Conservation (phyloP, 768 basidiomycete species). For the Suillus luteus region DNA sequence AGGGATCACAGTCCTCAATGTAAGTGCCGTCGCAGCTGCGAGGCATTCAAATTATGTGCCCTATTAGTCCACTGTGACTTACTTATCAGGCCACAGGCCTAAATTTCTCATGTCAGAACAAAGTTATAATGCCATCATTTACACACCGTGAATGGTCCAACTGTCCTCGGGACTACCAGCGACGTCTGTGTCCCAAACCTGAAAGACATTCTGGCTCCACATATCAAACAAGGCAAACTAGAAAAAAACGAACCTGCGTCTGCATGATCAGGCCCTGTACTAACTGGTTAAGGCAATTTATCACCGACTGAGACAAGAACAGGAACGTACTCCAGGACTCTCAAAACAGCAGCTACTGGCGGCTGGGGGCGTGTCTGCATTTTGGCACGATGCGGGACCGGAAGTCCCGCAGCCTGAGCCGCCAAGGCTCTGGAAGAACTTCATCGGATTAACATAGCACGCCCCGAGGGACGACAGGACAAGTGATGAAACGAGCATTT, state of each 20-base stretch:
- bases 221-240: not conserved
- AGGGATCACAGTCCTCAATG: slow-evolving; percentile 39
- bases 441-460: slow-evolving; percentile 23
- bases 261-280: slow-evolving; percentile 64
- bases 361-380: slow-evolving; percentile 38
- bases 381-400: slow-evolving; percentile 56
- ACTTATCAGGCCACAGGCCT: slow-evolving; percentile 74
- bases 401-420: slow-evolving; percentile 56
- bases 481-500: slow-evolving; percentile 13
- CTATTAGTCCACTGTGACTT: slow-evolving; percentile 19
- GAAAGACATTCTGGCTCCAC: slow-evolving; percentile 2
- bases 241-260: slow-evolving; percentile 45
- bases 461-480: slow-evolving; percentile 25
- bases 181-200: slow-evolving; percentile 77
- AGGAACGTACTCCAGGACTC: slow-evolving; percentile 54
- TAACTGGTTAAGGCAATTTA: slow-evolving; percentile 7
- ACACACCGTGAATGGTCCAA: slow-evolving; percentile 75
- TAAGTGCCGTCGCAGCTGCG: slow-evolving; percentile 55
- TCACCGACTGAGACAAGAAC: not conserved
- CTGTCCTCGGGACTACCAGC: slow-evolving; percentile 62
- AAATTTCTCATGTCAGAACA: not conserved
- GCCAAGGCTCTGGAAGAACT: slow-evolving; percentile 34
- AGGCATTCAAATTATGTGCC: slow-evolving; percentile 6
- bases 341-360: slow-evolving; percentile 66
- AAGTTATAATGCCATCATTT: slow-evolving; percentile 10